Base-by-base conservation (phyloP, 2,329 filamentous ascomycete species). In the Neurospora crassa region DNA sequence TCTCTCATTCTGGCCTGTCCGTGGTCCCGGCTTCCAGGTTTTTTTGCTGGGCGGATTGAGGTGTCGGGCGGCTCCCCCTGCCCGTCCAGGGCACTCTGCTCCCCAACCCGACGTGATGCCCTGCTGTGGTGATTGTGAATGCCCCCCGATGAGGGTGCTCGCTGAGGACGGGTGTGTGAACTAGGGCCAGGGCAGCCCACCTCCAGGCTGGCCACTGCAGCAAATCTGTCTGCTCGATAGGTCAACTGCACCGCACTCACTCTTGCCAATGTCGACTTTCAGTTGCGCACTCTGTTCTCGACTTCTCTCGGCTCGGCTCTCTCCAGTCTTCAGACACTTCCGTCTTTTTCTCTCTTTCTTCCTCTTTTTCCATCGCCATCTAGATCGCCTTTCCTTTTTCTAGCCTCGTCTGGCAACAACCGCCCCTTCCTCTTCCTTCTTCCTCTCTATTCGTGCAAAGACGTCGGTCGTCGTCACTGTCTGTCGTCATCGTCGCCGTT, bases 361-460 rank as follows among this genome's bases (percentile, higher is more conserved):
- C 76, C 74, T 78, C 74, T 74, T 74, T 75, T 71, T 53, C 70
- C 75, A 74, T 74, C 76, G 72, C 74, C 74, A 76, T 71, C 74
- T 34, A 75, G 72, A 74, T 74, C 76, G 74, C 75, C 76, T 76
- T 78, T 78, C 76, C 76, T 78, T 78, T 77, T 79, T 76, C 76
- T 76, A 18, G 53, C 53, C 53, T 63, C 53, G 24, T 63, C 24
- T 24, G 53, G 53, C 76, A 74, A 74, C 70, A 73, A 71, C 72
- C 74, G 74, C 45, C 68, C 78, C 76, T 77, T 78, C 78, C 77
- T 76, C 77, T 76, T 76, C 78, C 75, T 76, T 76, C 75, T 78
- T 76, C 76, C 75, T 78, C 76, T 78, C 77, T 72, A 71, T 77
- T 77, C 75, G 76, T 77, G 76, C 76, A 75, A 76, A 76, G 76